Conservation (phyloP, 1,284 basidiomycete species). For the Sporisorium graminicola region DNA sequence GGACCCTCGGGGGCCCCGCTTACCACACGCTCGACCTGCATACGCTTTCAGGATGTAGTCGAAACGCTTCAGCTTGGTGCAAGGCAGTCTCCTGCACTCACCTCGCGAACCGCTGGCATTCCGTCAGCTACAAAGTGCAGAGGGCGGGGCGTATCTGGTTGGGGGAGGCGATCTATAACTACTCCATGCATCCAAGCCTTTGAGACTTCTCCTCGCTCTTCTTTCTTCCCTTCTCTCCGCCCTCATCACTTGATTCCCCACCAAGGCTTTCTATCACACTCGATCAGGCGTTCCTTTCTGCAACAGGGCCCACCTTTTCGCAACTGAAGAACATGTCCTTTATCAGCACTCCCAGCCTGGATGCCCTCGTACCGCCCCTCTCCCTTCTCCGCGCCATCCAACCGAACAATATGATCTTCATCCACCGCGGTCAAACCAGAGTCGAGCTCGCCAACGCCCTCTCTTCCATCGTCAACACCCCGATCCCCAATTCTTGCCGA, state of each 20-base stretch:
- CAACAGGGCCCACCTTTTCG: too few relatives aligned
- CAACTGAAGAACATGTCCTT: conserved; percentile 9
- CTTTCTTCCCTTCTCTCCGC: background rate
- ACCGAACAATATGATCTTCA: conserved; percentile 20
- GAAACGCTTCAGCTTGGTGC: background rate
- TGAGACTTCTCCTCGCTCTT: background rate
- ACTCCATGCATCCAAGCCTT: too few relatives aligned
- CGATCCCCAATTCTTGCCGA: background rate
- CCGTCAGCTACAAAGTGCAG: too few relatives aligned
- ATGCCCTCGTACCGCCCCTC: background rate
- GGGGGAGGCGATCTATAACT: too few relatives aligned
- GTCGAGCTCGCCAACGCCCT: conserved; percentile 16
- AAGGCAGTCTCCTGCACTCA: background rate
- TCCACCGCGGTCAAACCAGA: conserved; percentile 23
- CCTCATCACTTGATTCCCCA: too few relatives aligned
- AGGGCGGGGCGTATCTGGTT: too few relatives aligned
- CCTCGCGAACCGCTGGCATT: too few relatives aligned
- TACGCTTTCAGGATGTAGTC: background rate
- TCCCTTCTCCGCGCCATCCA: background rate
- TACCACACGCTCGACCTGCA: too few relatives aligned
- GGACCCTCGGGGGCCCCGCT: background rate
- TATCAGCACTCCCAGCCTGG: background rate
- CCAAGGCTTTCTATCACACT: too few relatives aligned
- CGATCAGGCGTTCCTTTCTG: background rate
- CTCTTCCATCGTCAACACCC: background rate